Conservation (phyloP, 768 basidiomycete species). For the Suillus weaverae region DNA sequence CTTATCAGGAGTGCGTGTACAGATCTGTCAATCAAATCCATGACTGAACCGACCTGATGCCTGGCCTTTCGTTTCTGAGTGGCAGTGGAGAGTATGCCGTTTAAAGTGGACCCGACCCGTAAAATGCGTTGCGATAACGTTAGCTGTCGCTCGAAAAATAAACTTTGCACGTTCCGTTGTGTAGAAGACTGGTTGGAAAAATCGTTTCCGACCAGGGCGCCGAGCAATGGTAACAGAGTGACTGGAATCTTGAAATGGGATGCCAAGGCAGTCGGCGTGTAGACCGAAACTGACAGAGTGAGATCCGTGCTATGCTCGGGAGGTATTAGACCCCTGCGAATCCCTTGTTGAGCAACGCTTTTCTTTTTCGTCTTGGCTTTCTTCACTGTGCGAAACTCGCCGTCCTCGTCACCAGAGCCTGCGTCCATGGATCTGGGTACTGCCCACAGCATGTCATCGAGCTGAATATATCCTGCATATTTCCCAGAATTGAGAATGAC, state of each 20-base stretch:
- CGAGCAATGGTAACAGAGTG: constrained; percentile 73
- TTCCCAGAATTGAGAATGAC: constrained; percentile 74
- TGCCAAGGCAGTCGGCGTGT: constrained; percentile 62
- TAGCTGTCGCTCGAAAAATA: constrained; percentile 68
- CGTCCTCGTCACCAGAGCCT: constrained; percentile 39
- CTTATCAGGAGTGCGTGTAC: constrained; percentile 61
- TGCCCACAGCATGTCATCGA: constrained; percentile 76
- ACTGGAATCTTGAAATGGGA: constrained; percentile 64
- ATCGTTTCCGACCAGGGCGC: constrained; percentile 81
- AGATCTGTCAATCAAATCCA: constrained; percentile 74
- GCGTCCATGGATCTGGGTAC: constrained; percentile 26
- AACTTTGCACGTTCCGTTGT: constrained; percentile 50
- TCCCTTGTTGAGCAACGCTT: constrained; percentile 24
- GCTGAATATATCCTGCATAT: constrained; percentile 75
- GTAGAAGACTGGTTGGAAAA: constrained; percentile 56
- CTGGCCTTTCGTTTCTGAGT: constrained; percentile 50
- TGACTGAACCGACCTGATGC: constrained; percentile 63
- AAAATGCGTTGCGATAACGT: constrained; percentile 63
- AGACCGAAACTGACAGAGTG: constrained; percentile 55
- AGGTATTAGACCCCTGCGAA: constrained; percentile 47
- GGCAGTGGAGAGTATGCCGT: constrained; percentile 50
- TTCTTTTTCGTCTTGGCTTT: constrained; percentile 54
- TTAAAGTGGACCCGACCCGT: constrained; percentile 60
- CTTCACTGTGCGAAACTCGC: constrained; percentile 59
- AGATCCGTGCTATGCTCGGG: constrained; percentile 46